A percentile compares a stretch with the other conserved stretches of the same genome.
Evolutionary conservation across 192 early-diverging fungal species (phyloP).

Genomic region (Gonapodya sp.): DNA sequence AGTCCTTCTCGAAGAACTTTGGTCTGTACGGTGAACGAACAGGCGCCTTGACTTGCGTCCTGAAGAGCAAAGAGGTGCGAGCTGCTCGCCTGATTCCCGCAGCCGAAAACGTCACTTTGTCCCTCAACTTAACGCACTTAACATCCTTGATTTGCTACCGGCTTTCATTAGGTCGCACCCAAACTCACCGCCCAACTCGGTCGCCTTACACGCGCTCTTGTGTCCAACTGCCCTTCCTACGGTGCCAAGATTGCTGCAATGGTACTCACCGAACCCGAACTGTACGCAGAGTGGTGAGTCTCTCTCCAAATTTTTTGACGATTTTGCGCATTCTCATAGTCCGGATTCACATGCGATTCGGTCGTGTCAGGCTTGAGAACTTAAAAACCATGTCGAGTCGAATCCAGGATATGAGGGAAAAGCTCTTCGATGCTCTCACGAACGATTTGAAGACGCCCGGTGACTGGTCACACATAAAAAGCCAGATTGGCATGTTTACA

Average conservation of each 20-base stretch:
- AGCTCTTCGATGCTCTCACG: slow-evolving; percentile 67
- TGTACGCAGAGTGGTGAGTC: slow-evolving; percentile 70
- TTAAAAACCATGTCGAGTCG: slow-evolving; percentile 96
- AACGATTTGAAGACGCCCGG: slow-evolving; percentile 69
- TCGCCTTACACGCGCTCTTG: slow-evolving; percentile 92
- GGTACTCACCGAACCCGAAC: slow-evolving; percentile 64
- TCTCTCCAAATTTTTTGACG: neutral
- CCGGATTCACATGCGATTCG: slow-evolving; percentile 5
- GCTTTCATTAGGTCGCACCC: neutral
- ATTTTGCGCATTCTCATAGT: neutral
- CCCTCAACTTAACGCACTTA: neutral
- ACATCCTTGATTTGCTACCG: neutral
- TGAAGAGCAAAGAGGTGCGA: slow-evolving; percentile 58
- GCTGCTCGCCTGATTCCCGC: slow-evolving; percentile 22
- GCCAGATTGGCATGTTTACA: slow-evolving; percentile 98
- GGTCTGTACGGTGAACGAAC: slow-evolving; percentile 98
- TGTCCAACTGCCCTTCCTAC: slow-evolving; percentile 96
- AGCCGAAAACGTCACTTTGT: neutral
- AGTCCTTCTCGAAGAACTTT: slow-evolving; percentile 99
- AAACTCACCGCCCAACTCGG: slow-evolving; percentile 62
- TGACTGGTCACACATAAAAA: slow-evolving; percentile 75
- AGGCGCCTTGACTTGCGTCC: slow-evolving; percentile 80
- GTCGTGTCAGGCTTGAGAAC: slow-evolving; percentile 47
- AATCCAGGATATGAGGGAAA: slow-evolving; percentile 84
- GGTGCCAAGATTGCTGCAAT: slow-evolving; percentile 87